Conservation (phyloP, 108 stramenopile genomes). For the Aurantiochytrium sp. region DNA sequence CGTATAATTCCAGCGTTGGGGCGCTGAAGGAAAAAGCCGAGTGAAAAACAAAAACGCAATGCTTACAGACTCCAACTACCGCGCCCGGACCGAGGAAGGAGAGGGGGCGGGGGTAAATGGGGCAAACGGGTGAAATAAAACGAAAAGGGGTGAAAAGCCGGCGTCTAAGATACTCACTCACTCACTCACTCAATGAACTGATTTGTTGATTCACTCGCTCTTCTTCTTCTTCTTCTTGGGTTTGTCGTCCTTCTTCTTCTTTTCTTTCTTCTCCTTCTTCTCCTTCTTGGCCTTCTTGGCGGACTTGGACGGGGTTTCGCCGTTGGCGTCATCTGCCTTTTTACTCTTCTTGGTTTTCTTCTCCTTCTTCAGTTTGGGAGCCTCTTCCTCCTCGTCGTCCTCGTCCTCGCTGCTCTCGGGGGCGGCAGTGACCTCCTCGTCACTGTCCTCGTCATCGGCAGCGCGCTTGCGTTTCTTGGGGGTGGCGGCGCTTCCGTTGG, state of each 20-base stretch:
- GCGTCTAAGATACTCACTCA: not conserved
- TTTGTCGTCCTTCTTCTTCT: constrained; percentile 36
- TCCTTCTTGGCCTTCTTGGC: constrained; percentile 53
- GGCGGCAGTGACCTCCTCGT: constrained; percentile 20
- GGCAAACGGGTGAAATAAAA: not conserved
- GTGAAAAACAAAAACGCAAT: too few relatives aligned
- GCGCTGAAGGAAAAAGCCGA: too few relatives aligned
- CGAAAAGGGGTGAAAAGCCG: not conserved
- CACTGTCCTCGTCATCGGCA: not conserved
- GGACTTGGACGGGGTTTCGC: constrained; percentile 28
- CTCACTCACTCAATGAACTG: not conserved
- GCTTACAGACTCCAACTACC: too few relatives aligned
- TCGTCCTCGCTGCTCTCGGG: not conserved
- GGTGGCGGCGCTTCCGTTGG: constrained; percentile 25
- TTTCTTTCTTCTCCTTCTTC: constrained; percentile 49
- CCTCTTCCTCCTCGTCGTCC: not conserved
- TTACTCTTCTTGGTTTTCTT: constrained; percentile 40
- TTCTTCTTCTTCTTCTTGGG: constrained; percentile 30
- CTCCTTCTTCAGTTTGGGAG: constrained; percentile 35
- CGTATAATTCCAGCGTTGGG: too few relatives aligned
- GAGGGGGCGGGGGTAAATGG: not conserved
- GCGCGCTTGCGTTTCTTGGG: constrained; percentile 17
- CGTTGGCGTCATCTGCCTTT: constrained; percentile 6
- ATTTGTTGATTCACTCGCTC: constrained; percentile 34
- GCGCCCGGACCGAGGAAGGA: not conserved